Conservation (phyloP, 2,329 filamentous ascomycete genomes). For the Fusarium sororula region DNA sequence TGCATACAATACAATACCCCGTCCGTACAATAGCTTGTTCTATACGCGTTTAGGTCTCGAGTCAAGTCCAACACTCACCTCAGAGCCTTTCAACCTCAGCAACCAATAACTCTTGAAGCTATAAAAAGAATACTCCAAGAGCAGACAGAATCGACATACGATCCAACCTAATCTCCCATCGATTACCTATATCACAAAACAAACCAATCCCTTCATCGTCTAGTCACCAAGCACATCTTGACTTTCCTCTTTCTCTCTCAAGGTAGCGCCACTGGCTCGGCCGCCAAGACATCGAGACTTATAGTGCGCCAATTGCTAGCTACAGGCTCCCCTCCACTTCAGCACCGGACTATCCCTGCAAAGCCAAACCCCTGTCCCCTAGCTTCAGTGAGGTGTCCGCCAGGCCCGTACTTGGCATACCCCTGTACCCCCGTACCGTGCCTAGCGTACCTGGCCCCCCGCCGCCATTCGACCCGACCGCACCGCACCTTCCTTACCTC, state of each 20-base stretch:
- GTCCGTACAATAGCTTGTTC: background rate
- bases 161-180: slow-evolving; percentile 9
- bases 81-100: background rate
- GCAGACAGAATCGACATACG: background rate
- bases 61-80: background rate
- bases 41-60: background rate
- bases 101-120: background rate
- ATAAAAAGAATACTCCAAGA: slow-evolving; percentile 11
- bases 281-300: slow-evolving; percentile 33
- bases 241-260: slow-evolving; percentile 19
- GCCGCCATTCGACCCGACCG: slow-evolving; percentile 24
- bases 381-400: background rate
- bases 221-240: slow-evolving; percentile 12
- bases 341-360: slow-evolving; percentile 25
- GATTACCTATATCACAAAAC: slow-evolving; percentile 15
- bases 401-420: slow-evolving; percentile 7
- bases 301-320: slow-evolving; percentile 39
- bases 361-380: slow-evolving; percentile 9
- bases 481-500: slow-evolving; percentile 18
- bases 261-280: slow-evolving; percentile 36
- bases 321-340: slow-evolving; percentile 1
- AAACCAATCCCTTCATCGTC: slow-evolving; percentile 17
- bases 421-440: slow-evolving; percentile 37
- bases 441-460: slow-evolving; percentile 35
- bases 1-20: background rate